Evolutionary conservation across 139 green algal species (phyloP).

Genomic region (Coelastrella sp.): DNA sequence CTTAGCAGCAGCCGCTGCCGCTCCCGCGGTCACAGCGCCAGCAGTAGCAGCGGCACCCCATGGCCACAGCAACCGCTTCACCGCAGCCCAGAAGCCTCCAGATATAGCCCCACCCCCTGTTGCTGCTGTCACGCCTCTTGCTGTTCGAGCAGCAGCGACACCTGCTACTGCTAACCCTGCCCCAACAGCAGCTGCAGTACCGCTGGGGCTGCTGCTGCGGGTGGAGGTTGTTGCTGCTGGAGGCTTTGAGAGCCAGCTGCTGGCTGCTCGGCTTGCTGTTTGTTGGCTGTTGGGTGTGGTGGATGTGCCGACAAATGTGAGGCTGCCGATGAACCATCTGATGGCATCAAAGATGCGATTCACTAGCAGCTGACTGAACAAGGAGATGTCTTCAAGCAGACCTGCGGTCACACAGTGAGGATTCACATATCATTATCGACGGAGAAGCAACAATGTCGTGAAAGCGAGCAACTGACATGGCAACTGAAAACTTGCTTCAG

Average conservation of each 20-base stretch:
- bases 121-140: not conserved
- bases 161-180: slow-evolving; percentile 26
- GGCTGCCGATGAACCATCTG: slow-evolving; percentile 11
- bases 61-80: not conserved
- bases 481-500: too few species aligned
- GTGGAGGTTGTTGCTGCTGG: slow-evolving; percentile 8
- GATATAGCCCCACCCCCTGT: not conserved
- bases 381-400: slow-evolving; percentile 28
- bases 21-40: not conserved
- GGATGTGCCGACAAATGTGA: not conserved
- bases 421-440: too few species aligned
- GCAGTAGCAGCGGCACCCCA: not conserved
- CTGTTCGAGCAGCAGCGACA: not conserved
- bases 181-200: not conserved
- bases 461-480: too few species aligned
- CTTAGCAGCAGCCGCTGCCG: slow-evolving; percentile 10
- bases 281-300: not conserved
- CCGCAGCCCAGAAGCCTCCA: not conserved
- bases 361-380: slow-evolving; percentile 30
- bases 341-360: slow-evolving; percentile 33
- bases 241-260: not conserved
- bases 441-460: too few species aligned
- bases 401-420: not conserved
- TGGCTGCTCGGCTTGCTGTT: not conserved
- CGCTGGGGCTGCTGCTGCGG: not conserved